Evolutionary conservation across 1,284 basidiomycete species (phyloP), one percentile per base, ranked within the genome.

Genomic region (Fistulinella cinereoalba): DNA sequence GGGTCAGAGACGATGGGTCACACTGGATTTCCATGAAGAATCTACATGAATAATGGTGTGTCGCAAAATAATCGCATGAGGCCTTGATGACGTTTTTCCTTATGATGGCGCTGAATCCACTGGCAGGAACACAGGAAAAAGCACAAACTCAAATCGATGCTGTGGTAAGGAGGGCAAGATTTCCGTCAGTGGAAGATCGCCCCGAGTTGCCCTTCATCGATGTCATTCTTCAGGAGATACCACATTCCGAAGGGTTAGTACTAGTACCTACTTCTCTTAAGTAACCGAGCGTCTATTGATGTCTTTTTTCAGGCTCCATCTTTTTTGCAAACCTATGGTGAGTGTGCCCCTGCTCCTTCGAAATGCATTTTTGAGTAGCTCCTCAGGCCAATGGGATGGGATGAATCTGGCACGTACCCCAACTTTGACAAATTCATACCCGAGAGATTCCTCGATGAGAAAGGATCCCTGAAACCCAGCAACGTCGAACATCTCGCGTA

Each of bases 271-370:
- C 10, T 18, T 3, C 11, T 7, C 6, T 25, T 9, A 7, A 18
- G 12, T 6, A 12, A 11, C 3, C 2, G 10, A 37, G n/a, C 2
- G 18, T 27, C 12, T 31, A 31, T 8, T 40, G 19, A 46, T 18
- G 52, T 8, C 15, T 4, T 4, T 11, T 24, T 31, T 22, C 19
- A 55, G 54, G 54, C 32, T 40, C 51, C 19, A 19, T 50, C 6
- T 4, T 57, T 6, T 10, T 60, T 2, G 19, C 43, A 0, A 57
- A 60, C 8, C 0, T 49, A 3, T 57, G 56, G 57, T 60, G 21
- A 28, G 43, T 32, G 2, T 3, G 9, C n/a, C 3, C 21, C 9
- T 1, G 9, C 25, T 13, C 2, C 6, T 16, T 6, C 4, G 5
- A 4, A 9, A 16, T 2, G 0, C 6, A 16, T 33, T 4, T 16